Evolutionary conservation across 768 basidiomycete genomes (phyloP), one percentile per base, ranked within the genome.

Genomic region (Pleurotus sapidus): DNA sequence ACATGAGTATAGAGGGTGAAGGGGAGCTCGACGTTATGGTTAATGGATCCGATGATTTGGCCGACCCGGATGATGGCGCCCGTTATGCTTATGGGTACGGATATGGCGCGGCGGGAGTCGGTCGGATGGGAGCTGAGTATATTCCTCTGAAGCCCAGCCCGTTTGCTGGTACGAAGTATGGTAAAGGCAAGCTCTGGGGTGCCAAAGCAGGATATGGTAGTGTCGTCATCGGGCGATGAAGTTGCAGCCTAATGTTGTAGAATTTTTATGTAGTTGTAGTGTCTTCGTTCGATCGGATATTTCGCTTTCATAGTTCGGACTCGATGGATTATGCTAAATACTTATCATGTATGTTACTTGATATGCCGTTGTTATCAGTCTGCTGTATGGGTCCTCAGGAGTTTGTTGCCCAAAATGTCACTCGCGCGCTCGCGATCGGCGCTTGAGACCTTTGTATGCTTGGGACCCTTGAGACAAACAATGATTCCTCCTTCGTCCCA

Each of bases 81-180:
- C 34, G 11, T 5, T 54, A 54, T 43, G 7, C 38, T 11, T 54
- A 54, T 39, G 51, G 51, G 18, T 54, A 54, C 24, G 51, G 51
- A 8, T 43, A 54, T 42, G 51, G 51, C 6, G 51, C 51, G 9
- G 51, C 51, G 34, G 51, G 51, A 15, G 51, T 54, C 15, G 51
- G 51, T 25, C n/a, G 39, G 12, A 54, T 42, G 34, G 51, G 51
- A 6, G 34, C 39, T 38, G 43, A 56, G 43, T 56, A 56, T 56
- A 56, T 56, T 38, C 55, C 55, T n/a, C 23, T 56, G 46, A 56
- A 56, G 55, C 55, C 55, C 15, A 56, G 42, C 23, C 55, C 55
- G 8, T 54, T 54, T 37, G 23, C 42, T 18, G 51, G 51, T 20
- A 46, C 27, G 17, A 9, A n/a, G 11, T 12, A 34, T 25, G 42